These are phyloP conservation scores for Kurtzmaniella quercitrusa DNA, from an alignment of 1,139 yeast species.

Conservation along the genomic window DNA sequence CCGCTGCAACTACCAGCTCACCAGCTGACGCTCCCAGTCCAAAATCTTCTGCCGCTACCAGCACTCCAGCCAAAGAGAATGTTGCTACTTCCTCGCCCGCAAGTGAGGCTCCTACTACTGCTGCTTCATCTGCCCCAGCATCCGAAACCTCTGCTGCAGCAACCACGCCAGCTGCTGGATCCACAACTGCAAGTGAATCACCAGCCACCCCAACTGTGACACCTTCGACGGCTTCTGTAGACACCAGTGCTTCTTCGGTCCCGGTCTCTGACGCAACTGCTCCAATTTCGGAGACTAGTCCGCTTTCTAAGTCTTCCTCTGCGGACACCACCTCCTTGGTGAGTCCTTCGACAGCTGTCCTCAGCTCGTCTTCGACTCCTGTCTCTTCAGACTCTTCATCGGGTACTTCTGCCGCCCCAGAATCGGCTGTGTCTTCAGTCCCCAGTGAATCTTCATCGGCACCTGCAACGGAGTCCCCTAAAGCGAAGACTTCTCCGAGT, in stretches of 20 bases:
- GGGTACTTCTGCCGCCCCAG: not conserved
- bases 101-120: slow-evolving; percentile 3
- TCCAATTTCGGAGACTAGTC: no score
- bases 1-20: slow-evolving; percentile 1
- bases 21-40: slow-evolving; percentile 6
- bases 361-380: not conserved
- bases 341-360: not conserved
- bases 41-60: not conserved
- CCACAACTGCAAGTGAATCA: not conserved
- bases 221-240: not conserved
- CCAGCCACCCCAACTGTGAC: slow-evolving; percentile 4
- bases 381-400: not conserved
- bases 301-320: no score
- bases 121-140: slow-evolving; percentile 3
- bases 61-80: slow-evolving; percentile 1
- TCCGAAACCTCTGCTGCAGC: slow-evolving; percentile 2
- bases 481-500: not conserved
- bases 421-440: not conserved
- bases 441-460: not conserved
- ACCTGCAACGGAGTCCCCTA: not conserved
- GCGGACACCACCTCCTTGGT: slow-evolving; percentile 1
- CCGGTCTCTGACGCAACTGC: no score
- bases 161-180: not conserved
- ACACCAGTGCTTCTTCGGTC: not conserved
- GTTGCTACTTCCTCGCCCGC: slow-evolving; percentile 5